Conservation (phyloP, 2,329 filamentous ascomycete genomes). For the Neonectria punicea region DNA sequence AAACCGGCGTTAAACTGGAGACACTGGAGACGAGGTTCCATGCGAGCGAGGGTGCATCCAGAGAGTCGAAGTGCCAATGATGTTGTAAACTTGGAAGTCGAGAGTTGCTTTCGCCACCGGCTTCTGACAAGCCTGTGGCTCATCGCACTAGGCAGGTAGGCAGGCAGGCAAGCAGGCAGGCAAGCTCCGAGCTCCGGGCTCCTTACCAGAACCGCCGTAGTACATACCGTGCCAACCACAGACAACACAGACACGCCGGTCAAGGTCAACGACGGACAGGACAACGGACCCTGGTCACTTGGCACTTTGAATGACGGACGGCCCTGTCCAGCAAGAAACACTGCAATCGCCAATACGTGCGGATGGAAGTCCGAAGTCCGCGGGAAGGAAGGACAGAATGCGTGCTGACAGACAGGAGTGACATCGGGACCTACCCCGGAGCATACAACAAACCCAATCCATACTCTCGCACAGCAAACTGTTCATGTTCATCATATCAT, state of each 20-base stretch:
- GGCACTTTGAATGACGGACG: slow-evolving; percentile 7
- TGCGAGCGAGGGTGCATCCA: background rate
- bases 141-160: background rate
- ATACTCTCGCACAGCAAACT: too few relatives aligned
- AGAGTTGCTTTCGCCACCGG: slow-evolving; percentile 1
- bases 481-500: too few relatives aligned
- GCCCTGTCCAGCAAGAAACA: background rate
- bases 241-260: background rate
- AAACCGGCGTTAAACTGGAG: background rate
- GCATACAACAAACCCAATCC: too few relatives aligned
- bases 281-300: slow-evolving; percentile 11
- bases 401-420: too few relatives aligned
- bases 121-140: background rate
- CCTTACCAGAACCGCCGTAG: background rate
- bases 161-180: background rate
- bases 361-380: too few relatives aligned
- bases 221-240: background rate
- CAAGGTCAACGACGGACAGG: background rate
- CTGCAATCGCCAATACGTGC: too few relatives aligned
- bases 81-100: background rate
- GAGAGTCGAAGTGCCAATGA: background rate
- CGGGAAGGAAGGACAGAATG: too few relatives aligned
- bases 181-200: background rate
- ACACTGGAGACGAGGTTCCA: background rate
- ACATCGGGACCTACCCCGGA: too few relatives aligned